A percentile compares a stretch with the other conserved stretches of the same genome.
Evolutionary conservation across 352 stramenopile species (phyloP).

Genomic region (Phytophthora sansomeana): DNA sequence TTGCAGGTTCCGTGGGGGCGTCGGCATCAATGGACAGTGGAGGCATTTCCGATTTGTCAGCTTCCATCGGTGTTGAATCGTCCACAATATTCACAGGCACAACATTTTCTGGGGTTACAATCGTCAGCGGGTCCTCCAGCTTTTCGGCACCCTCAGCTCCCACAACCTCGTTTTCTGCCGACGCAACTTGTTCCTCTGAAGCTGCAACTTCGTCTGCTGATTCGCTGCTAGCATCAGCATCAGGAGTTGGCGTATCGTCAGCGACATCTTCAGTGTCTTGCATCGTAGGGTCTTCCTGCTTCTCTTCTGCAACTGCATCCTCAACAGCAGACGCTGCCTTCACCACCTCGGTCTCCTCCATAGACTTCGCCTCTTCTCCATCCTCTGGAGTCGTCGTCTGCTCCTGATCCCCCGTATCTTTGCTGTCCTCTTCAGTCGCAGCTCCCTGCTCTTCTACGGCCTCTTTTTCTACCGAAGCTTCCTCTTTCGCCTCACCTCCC

Average conservation of each 20-base stretch:
- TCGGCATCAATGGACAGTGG: slow-evolving; percentile 26
- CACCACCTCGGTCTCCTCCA: no score
- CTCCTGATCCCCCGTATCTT: no score
- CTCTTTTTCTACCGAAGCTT: background rate
- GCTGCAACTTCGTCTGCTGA: background rate
- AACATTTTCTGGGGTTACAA: slow-evolving; percentile 14
- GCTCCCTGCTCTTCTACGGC: background rate
- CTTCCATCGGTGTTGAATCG: slow-evolving; percentile 8
- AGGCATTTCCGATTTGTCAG: slow-evolving; percentile 1
- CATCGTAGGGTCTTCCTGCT: no score
- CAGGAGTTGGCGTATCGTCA: background rate
- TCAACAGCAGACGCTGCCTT: no score
- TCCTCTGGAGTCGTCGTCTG: no score
- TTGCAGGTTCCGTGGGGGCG: background rate
- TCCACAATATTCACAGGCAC: background rate
- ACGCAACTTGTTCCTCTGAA: background rate
- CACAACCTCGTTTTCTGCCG: slow-evolving; percentile 3
- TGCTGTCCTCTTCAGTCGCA: background rate
- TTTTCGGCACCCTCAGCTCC: slow-evolving; percentile 1
- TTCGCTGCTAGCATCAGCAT: slow-evolving; percentile 13
- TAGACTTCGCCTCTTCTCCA: no score
- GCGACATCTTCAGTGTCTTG: no score
- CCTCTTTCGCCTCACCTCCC: background rate
- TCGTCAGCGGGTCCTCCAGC: slow-evolving; percentile 23
- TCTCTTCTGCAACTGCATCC: background rate